Evolutionary conservation across 306 rosid species (phyloP).

Genomic region (Boehmeria nivea): DNA sequence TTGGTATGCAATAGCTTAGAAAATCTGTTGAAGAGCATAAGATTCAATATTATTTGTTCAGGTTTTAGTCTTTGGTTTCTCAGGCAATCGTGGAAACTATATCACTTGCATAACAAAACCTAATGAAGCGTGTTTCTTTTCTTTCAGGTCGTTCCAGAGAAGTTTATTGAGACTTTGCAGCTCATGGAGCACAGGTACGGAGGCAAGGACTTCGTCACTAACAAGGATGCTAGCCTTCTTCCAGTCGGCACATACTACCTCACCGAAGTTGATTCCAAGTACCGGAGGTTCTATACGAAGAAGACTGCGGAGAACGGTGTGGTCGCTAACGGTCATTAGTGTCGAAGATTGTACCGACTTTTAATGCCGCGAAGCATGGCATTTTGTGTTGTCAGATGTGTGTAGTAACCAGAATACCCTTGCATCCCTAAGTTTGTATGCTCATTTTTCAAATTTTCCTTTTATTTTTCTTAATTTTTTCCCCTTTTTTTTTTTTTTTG

Average conservation of each 20-base stretch:
- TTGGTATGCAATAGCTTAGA: too few relatives aligned
- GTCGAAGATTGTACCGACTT: slow-evolving; percentile 2
- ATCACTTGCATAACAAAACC: too few relatives aligned
- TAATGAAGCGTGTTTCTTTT: slow-evolving; percentile 16
- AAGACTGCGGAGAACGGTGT: slow-evolving; percentile 43
- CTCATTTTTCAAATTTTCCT: background rate
- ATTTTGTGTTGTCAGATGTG: slow-evolving; percentile 8
- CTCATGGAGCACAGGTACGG: slow-evolving; percentile 97
- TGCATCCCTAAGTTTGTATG: slow-evolving; percentile 24
- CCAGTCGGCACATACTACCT: slow-evolving; percentile 88
- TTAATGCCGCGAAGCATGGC: slow-evolving; percentile 13
- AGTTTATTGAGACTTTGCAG: slow-evolving; percentile 76
- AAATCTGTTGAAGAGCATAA: too few relatives aligned
- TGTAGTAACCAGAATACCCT: slow-evolving; percentile 19
- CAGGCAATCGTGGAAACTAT: too few relatives aligned
- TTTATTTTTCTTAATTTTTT: background rate
- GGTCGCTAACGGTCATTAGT: slow-evolving; percentile 64
- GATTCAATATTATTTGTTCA: too few relatives aligned
- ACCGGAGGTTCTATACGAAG: slow-evolving; percentile 74
- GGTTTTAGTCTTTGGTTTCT: too few relatives aligned
- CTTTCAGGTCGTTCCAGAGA: slow-evolving; percentile 69
- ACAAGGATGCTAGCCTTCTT: slow-evolving; percentile 73
- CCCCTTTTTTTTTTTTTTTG: too few relatives aligned
- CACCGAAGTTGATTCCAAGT: slow-evolving; percentile 83
- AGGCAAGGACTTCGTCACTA: slow-evolving; percentile 82